Conservation (phyloP, 2,329 filamentous ascomycete species). For the Fusarium chaquense region DNA sequence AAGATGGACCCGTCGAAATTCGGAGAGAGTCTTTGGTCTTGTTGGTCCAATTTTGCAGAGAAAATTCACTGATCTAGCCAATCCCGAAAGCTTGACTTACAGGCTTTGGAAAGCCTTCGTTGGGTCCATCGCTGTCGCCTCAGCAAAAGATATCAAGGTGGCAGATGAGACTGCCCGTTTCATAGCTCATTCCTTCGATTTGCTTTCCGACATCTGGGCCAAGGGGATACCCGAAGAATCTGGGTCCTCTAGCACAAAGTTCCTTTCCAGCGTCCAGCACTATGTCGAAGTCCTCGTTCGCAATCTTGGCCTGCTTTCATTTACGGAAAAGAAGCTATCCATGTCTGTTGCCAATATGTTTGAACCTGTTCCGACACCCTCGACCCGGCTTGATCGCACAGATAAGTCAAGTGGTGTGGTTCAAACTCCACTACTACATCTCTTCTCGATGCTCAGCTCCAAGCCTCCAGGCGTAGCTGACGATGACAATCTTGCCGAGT, state of each 20-base stretch:
- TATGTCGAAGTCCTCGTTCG: conserved; percentile 63
- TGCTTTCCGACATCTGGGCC: conserved; percentile 77
- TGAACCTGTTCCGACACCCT: conserved; percentile 74
- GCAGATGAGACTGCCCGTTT: conserved; percentile 86
- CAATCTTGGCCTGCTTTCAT: conserved; percentile 69
- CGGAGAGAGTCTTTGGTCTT: conserved; percentile 72
- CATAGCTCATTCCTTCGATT: conserved; percentile 76
- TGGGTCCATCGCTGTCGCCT: conserved; percentile 73
- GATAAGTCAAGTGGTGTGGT: conserved; percentile 64
- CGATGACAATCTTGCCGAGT: conserved; percentile 58
- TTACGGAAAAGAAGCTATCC: conserved; percentile 70
- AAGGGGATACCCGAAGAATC: conserved; percentile 56
- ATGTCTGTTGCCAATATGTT: conserved; percentile 67
- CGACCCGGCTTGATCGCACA: conserved; percentile 67
- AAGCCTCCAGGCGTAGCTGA: conserved; percentile 62
- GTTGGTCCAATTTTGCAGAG: conserved; percentile 70
- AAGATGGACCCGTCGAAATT: conserved; percentile 85
- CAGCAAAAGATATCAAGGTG: conserved; percentile 88
- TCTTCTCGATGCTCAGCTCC: conserved; percentile 71
- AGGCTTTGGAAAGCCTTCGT: conserved; percentile 73
- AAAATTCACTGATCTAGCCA: conserved; percentile 71
- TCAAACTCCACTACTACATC: conserved; percentile 73
- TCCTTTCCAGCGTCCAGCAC: conserved; percentile 66
- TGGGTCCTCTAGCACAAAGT: conserved; percentile 59
- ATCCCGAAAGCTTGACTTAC: conserved; percentile 65